Conservation (phyloP, 1,284 basidiomycete species). For the Thecaphora frezii region DNA sequence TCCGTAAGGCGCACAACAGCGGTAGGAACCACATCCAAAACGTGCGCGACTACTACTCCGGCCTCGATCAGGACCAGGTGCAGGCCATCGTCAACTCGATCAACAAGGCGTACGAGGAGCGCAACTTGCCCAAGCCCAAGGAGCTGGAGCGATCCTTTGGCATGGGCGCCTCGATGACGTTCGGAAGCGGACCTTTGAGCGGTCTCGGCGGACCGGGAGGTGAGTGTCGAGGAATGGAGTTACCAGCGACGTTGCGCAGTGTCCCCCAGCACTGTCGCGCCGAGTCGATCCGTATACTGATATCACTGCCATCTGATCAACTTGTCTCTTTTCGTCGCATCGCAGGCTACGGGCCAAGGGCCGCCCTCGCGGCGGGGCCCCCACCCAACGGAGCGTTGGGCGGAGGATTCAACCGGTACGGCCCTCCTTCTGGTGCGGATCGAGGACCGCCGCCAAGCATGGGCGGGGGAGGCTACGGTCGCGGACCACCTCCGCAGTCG, state of each 20-base stretch:
- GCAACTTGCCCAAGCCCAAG: constrained; percentile 38
- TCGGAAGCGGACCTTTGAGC: constrained; percentile 36
- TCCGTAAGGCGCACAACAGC: constrained; percentile 95
- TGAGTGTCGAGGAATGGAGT: constrained; percentile 1
- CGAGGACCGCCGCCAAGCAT: constrained; percentile 13
- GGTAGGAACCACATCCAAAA: constrained; percentile 94
- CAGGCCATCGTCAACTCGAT: constrained; percentile 96
- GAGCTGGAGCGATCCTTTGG: constrained; percentile 35
- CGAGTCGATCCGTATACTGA: too few relatives aligned
- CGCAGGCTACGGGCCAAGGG: constrained; percentile 31
- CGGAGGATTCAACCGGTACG: constrained; percentile 16
- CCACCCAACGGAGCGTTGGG: constrained; percentile 15
- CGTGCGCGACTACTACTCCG: constrained; percentile 92
- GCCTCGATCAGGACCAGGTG: constrained; percentile 93
- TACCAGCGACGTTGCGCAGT: too few relatives aligned
- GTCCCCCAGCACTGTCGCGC: too few relatives aligned
- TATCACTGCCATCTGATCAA: too few relatives aligned
- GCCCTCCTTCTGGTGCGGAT: constrained; percentile 10
- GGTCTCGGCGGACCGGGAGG: constrained; percentile 25
- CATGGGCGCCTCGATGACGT: constrained; percentile 30
- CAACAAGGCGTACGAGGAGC: constrained; percentile 77
- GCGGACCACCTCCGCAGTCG: constrained; percentile 17
- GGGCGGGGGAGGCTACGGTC: constrained; percentile 9
- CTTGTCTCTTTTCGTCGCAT: too few relatives aligned
- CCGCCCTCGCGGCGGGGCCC: neutral